Conservation (phyloP, 148 eudicot species). For the Chenopodium suecicum region DNA sequence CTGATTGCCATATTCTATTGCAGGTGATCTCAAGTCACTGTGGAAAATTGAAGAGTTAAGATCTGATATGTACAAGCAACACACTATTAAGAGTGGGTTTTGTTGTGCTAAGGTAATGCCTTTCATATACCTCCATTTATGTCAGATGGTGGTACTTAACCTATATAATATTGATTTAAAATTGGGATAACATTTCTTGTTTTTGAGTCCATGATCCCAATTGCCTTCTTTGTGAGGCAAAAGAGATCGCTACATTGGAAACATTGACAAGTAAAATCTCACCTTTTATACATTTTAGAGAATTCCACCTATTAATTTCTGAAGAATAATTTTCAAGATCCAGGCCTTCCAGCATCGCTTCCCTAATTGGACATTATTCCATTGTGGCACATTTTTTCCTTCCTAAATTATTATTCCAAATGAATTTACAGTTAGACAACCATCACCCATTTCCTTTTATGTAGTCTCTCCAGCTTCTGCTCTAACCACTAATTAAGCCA, state of each 20-base stretch:
- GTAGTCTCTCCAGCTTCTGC: no score
- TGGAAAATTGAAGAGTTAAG: constrained; percentile 86
- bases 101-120: constrained; percentile 80
- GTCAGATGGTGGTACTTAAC: neutral
- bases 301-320: neutral
- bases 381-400: no score
- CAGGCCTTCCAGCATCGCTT: neutral
- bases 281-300: neutral
- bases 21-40: constrained; percentile 76
- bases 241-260: neutral
- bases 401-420: no score
- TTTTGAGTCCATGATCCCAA: neutral
- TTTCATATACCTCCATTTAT: neutral
- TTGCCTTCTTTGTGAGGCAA: neutral
- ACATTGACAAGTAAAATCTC: neutral
- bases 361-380: neutral
- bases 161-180: neutral
- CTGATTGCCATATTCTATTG: constrained; percentile 1
- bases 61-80: constrained; percentile 62
- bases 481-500: no score
- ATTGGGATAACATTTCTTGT: neutral
- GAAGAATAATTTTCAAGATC: neutral
- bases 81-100: constrained; percentile 64
- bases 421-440: no score
- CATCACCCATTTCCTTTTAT: no score